Evolutionary conservation across 768 basidiomycete genomes (phyloP).

Genomic region (Pleurotus giganteus): DNA sequence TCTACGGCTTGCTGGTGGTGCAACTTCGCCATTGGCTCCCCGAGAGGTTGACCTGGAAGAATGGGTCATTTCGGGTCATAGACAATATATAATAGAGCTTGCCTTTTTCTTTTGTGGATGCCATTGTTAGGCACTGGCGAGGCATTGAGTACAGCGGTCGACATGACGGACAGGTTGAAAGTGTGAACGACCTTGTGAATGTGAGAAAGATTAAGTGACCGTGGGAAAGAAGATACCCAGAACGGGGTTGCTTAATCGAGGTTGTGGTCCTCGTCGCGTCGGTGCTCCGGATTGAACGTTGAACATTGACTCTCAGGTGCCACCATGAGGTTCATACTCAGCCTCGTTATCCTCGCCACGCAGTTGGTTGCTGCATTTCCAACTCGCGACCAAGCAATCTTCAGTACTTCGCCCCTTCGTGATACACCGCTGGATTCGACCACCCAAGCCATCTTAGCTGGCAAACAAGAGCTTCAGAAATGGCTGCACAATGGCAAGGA

Average conservation of each 20-base stretch:
- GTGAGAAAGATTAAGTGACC: neutral
- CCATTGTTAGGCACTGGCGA: slow-evolving; percentile 24
- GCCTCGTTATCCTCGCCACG: neutral
- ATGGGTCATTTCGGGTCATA: slow-evolving; percentile 5
- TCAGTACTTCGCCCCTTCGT: neutral
- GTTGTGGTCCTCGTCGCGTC: no score
- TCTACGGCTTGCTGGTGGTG: slow-evolving; percentile 43
- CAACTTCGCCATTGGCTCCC: slow-evolving; percentile 36
- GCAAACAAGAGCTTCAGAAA: slow-evolving; percentile 50
- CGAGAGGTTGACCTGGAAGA: slow-evolving; percentile 46
- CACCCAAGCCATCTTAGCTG: slow-evolving; percentile 40
- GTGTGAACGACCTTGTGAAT: slow-evolving; percentile 6
- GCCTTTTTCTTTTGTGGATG: slow-evolving; percentile 52
- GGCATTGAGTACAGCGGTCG: slow-evolving; percentile 35
- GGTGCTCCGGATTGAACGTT: neutral
- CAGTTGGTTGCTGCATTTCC: neutral
- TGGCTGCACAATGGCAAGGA: slow-evolving; percentile 65
- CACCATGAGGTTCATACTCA: slow-evolving; percentile 9
- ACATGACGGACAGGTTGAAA: slow-evolving; percentile 31
- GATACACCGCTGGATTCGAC: slow-evolving; percentile 31
- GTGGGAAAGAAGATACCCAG: no score
- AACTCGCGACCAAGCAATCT: slow-evolving; percentile 1
- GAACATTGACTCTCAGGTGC: slow-evolving; percentile 3
- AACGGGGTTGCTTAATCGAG: no score
- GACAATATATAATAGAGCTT: neutral